Conservation (phyloP, 257 asterid genomes). For the Nicotiana paniculata region DNA sequence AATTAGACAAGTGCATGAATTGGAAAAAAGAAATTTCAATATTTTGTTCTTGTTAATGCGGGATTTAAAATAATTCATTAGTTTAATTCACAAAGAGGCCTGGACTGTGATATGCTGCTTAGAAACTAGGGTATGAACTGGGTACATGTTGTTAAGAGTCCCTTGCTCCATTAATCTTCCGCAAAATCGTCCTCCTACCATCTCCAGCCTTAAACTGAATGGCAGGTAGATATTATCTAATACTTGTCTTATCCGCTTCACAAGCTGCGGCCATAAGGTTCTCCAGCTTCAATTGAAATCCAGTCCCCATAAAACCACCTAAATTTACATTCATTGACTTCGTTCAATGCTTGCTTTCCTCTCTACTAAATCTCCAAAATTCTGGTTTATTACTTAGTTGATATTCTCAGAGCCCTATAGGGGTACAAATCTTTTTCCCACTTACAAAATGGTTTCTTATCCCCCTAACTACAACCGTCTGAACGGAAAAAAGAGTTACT, state of each 20-base stretch:
- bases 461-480: background rate
- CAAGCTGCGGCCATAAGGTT: background rate
- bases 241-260: background rate
- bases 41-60: background rate
- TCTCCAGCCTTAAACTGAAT: background rate
- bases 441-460: background rate
- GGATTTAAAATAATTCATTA: background rate
- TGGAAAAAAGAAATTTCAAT: background rate
- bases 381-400: background rate
- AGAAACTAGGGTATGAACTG: background rate
- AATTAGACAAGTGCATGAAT: background rate
- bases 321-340: background rate
- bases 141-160: background rate
- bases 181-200: background rate
- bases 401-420: background rate
- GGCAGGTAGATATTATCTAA: background rate
- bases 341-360: background rate
- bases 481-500: background rate
- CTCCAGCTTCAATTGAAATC: background rate
- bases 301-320: background rate
- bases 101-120: background rate
- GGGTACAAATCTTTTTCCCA: background rate
- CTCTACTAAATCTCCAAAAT: background rate
- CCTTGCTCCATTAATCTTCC: background rate
- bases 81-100: background rate